Base-by-base conservation (phyloP, 768 basidiomycete species). In the Kwoniella europaea region DNA sequence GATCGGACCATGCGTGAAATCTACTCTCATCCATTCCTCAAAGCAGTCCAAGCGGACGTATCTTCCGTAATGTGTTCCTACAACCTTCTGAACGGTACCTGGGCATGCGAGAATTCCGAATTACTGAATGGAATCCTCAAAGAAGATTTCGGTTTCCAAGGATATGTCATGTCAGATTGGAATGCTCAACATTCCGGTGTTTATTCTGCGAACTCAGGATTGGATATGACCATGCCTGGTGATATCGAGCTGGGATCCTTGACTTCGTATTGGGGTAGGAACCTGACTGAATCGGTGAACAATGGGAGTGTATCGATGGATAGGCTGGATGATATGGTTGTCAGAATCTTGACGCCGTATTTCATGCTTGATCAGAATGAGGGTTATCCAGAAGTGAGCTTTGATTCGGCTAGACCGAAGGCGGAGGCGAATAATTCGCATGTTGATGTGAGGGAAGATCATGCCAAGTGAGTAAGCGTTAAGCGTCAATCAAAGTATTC, bases 251-350 rank as follows among this genome's bases (percentile, higher is more conserved):
- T 80, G 68, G 61, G 64, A 27, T 74, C 68, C 35, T 57, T 71
- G 20, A 76, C 76, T 5, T 74, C 74, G 16, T 92, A 88, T 77
- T 92, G 89, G 71, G 92, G 92, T 3, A 82, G 83, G 0, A 91
- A 90, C 79, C 86, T 93, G 42, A 90, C 89, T 0, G 85, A 85
- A 29, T 89, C 86, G 60, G 91, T 94, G 18, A 83, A 87, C 58
- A 91, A 93, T 79, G 89, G 89, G 52, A 89, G 88, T 2, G 91
- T 94, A 63, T 86, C 90, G 16, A 46, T 59, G n/a, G 76, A 58
- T 2, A 68, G 84, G 20, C 22, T 83, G 41, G 75, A 88, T 84
- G 89, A 92, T 79, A 87, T 91, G 87, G 91, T 91, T 0, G 87
- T 87, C 2, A 88, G 91, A 20, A 89, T 92, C 68, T 79, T 92